phyloP scores from a whole-genome alignment of 2,329 filamentous ascomycete species.

The Diaporthe ilicicola region DNA sequence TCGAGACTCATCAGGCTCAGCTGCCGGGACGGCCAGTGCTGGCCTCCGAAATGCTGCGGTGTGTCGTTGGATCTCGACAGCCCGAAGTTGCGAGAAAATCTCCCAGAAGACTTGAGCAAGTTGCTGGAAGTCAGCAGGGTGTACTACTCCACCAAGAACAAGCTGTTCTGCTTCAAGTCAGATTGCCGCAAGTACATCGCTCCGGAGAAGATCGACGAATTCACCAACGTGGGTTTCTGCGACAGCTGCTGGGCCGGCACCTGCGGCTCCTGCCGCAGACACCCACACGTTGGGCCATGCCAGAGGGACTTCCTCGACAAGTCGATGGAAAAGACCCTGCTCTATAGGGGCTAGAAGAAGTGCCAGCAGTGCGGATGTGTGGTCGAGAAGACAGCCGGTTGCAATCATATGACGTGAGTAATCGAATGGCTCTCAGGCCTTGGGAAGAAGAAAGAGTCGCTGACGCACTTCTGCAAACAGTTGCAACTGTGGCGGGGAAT shows the following conservation, averaged over 20 bases:
- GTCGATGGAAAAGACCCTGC: not conserved
- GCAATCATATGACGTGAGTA: conserved; percentile 3
- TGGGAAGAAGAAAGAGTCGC: not conserved
- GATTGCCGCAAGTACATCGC: not conserved
- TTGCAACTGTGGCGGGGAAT: not conserved
- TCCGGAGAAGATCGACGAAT: not conserved
- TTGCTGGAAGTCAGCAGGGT: not conserved
- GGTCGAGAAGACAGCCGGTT: not conserved
- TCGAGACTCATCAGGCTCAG: not conserved
- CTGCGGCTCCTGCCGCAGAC: not conserved
- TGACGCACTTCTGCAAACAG: not conserved
- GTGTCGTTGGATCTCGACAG: not conserved
- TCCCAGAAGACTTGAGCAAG: not conserved
- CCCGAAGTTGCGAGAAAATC: not conserved
- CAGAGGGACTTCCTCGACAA: not conserved
- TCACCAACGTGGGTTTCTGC: not conserved
- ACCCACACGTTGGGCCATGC: not conserved
- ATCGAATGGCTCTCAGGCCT: not conserved
- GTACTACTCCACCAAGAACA: not conserved
- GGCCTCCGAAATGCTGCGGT: not conserved
- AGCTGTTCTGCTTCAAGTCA: not conserved
- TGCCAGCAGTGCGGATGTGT: not conserved
- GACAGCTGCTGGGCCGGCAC: not conserved
- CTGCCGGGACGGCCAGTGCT: not conserved
- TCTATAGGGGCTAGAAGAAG: not conserved